These are phyloP conservation scores for Poa pratensis DNA, from an alignment of 176 grass and related monocot genomes.

Conservation along the genomic window DNA sequence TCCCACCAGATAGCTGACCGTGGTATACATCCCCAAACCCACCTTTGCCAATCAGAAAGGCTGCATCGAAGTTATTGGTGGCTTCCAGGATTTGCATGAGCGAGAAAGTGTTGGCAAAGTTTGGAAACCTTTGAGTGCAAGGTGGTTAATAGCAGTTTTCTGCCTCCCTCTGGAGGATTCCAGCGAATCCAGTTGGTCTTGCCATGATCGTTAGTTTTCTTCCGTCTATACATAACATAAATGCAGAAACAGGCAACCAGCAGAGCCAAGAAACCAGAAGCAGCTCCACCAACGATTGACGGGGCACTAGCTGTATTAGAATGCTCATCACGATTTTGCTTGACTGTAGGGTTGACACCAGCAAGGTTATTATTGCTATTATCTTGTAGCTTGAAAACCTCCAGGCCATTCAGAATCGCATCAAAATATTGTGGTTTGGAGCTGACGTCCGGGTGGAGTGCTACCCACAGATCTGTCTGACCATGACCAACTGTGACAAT, in stretches of 20 bases:
- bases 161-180: not conserved
- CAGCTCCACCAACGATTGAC: not conserved
- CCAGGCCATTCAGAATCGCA: constrained; percentile 51
- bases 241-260: not conserved
- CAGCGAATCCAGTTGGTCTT: not conserved
- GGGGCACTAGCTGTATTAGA: not conserved
- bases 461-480: constrained; percentile 28
- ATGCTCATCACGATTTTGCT: not conserved
- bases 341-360: not conserved
- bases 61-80: not conserved
- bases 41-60: constrained; percentile 11
- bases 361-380: constrained; percentile 10
- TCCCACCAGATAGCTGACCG: not conserved
- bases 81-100: not conserved
- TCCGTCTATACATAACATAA: not conserved
- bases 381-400: constrained; percentile 44
- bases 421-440: constrained; percentile 3
- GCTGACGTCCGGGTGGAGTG: constrained; percentile 1
- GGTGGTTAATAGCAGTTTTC: not conserved
- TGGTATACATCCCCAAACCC: constrained; percentile 28
- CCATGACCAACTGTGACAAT: constrained; percentile 1
- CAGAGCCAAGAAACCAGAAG: not conserved
- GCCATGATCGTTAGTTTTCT: not conserved
- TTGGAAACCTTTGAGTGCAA: not conserved
- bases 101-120: not conserved